Percentiles rank a stretch among this genome's conserved stretches.
phyloP scores from a whole-genome alignment of 2,329 filamentous ascomycete genomes.

The Curvularia lunata region DNA sequence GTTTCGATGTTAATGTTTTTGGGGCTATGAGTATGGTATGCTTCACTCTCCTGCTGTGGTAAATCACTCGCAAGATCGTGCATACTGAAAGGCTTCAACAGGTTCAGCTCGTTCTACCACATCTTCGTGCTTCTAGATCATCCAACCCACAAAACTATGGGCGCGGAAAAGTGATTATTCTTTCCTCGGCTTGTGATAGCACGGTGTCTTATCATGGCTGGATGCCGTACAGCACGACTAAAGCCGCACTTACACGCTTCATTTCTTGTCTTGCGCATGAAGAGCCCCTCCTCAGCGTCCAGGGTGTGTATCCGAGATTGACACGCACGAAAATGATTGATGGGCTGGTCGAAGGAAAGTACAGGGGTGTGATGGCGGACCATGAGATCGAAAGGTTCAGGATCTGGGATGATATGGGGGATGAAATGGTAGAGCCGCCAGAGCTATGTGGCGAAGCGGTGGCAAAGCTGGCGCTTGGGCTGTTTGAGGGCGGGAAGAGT shows the following conservation, averaged over 20 bases:
- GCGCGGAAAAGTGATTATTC: constrained; percentile 29
- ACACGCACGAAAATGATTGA: constrained; percentile 37
- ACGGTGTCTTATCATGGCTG: constrained; percentile 33
- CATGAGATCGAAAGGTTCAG: constrained; percentile 37
- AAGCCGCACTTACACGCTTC: constrained; percentile 36
- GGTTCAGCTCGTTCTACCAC: constrained; percentile 29
- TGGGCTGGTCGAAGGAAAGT: constrained; percentile 28
- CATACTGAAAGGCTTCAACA: constrained; percentile 2
- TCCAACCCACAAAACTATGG: constrained; percentile 25
- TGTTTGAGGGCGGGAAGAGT: constrained; percentile 31
- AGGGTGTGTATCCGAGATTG: constrained; percentile 36
- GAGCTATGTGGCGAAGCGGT: constrained; percentile 32
- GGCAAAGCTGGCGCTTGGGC: constrained; percentile 31
- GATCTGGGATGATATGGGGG: constrained; percentile 33
- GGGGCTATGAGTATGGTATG: constrained; percentile 35
- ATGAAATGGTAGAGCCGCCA: constrained; percentile 35
- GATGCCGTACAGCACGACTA: constrained; percentile 35
- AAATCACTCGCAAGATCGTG: background rate
- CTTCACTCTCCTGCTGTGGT: background rate
- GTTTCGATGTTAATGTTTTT: constrained; percentile 36
- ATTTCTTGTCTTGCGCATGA: constrained; percentile 35
- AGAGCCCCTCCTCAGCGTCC: constrained; percentile 28
- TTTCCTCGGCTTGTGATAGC: constrained; percentile 32
- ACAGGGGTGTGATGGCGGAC: constrained; percentile 34
- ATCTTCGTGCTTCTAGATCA: constrained; percentile 24